Evolutionary conservation across 352 stramenopile species (phyloP).

Genomic region (Phytophthora ohioensis): DNA sequence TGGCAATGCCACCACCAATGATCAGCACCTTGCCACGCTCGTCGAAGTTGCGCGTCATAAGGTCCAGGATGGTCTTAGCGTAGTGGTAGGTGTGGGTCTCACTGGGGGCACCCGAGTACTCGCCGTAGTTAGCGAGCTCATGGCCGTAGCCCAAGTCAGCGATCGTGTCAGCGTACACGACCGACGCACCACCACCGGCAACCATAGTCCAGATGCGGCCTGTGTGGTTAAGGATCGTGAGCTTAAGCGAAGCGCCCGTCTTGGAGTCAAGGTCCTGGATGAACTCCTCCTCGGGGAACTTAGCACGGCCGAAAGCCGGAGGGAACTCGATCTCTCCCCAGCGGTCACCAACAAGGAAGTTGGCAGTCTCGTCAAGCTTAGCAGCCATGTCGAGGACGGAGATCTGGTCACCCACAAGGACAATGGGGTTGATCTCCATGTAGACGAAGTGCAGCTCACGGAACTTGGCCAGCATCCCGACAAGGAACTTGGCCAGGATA

Average conservation of each 20-base stretch:
- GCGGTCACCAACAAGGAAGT: conserved; percentile 93
- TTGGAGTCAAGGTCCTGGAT: conserved; percentile 96
- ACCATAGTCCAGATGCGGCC: conserved; percentile 98
- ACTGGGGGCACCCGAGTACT: conserved; percentile 97
- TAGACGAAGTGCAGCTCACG: conserved; percentile 97
- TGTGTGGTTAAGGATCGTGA: conserved; percentile 97
- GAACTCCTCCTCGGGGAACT: conserved; percentile 97
- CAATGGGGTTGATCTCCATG: conserved; percentile 98
- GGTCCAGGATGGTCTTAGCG: conserved; percentile 95
- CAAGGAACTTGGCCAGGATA: conserved; percentile 91
- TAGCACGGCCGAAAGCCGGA: conserved; percentile 94
- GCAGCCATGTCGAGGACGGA: conserved; percentile 96
- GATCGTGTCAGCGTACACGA: conserved; percentile 98
- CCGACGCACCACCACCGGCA: conserved; percentile 94
- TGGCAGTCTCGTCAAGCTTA: conserved; percentile 97
- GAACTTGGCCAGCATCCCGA: conserved; percentile 93
- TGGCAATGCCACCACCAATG: conserved; percentile 97
- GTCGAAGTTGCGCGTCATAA: conserved; percentile 95
- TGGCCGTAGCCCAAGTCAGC: conserved; percentile 94
- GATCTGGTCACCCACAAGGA: conserved; percentile 93
- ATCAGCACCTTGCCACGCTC: conserved; percentile 96
- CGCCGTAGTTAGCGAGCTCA: conserved; percentile 97
- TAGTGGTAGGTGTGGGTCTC: conserved; percentile 98
- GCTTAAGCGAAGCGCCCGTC: conserved; percentile 96
- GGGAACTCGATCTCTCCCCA: conserved; percentile 97